Evolutionary conservation across 2,329 filamentous ascomycete genomes (phyloP), one percentile per base, ranked within the genome.

Genomic region (Penicillium sp.): DNA sequence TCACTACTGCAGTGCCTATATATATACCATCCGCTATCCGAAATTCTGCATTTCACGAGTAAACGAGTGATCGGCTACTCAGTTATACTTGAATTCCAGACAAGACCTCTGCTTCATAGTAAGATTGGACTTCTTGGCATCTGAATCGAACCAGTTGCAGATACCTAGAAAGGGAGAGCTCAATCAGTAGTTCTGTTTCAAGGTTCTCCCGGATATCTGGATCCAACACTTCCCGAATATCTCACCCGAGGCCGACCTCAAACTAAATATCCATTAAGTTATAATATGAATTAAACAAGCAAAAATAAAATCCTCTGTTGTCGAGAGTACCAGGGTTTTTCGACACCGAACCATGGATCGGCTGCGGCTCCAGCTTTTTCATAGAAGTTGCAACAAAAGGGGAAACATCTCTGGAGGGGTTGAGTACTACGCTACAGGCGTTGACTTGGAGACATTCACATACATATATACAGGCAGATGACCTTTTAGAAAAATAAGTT

Each of bases 291-390:
- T 1, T 2, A 7, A n/a, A 10, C 2, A 35, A 12, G 6, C 46
- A 6, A 25, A 38, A 51, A 46, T 29, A 37, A 37, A 51, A 42
- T n/a, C 29, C 25, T 40, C 46, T 41, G 27, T 25, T 49, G 6
- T 49, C 15, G 25, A 18, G 29, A 16, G 48, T 50, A 45, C 48
- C 48, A 50, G 39, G 48, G 29, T 45, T 45, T 8, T 35, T 45
- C 29, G 16, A 27, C 5, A 13, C 21, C 12, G 45, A 52, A 52
- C 53, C 53, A 55, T 55, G 53, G 53, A 44, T 55, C 49, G 40
- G 48, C 4, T 34, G 12, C 41, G 32, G 34, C 41, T 51, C 47
- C 15, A 1, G 15, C 15, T n/a, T n/a, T 46, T n/a, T 16, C 9
- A 35, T 46, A 25, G 16, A 41, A 23, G n/a, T 25, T n/a, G 15